Percentiles rank a stretch among this genome's conserved stretches.
These are phyloP conservation scores for Hortiboletus campestris DNA, from an alignment of 768 basidiomycete genomes.

Conservation along the genomic window DNA sequence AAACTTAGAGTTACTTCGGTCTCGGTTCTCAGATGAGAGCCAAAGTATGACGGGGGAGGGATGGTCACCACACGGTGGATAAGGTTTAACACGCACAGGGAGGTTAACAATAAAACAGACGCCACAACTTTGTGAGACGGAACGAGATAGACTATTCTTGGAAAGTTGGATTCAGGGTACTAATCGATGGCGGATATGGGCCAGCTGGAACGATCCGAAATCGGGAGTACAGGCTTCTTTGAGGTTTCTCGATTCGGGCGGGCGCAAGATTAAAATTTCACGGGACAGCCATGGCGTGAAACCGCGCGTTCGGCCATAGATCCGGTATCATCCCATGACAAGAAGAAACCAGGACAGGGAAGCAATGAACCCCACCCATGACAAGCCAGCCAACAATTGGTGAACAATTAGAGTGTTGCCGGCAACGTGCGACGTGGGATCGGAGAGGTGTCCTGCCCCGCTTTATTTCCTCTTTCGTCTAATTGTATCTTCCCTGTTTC, in stretches of 20 bases:
- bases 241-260: constrained; percentile 31
- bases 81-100: constrained; percentile 23
- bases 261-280: constrained; percentile 23
- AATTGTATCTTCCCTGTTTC: constrained; percentile 37
- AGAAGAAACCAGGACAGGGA: constrained; percentile 13
- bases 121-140: constrained; percentile 13
- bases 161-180: constrained; percentile 12
- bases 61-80: neutral
- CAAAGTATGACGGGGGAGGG: neutral
- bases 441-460: constrained; percentile 4
- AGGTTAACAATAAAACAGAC: constrained; percentile 19
- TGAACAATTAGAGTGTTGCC: constrained; percentile 32
- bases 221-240: constrained; percentile 24
- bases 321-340: constrained; percentile 25
- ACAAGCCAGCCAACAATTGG: constrained; percentile 14
- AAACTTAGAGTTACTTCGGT: neutral
- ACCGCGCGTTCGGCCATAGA: constrained; percentile 12
- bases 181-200: neutral
- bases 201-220: constrained; percentile 16
- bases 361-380: constrained; percentile 13
- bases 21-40: neutral
- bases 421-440: constrained; percentile 26
- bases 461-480: constrained; percentile 34
- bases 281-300: constrained; percentile 11
- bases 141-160: constrained; percentile 8